A percentile compares a stretch with the other conserved stretches of the same genome.
Conservation (phyloP, 495 filamentous ascomycete species). For the Niebla homalea region DNA sequence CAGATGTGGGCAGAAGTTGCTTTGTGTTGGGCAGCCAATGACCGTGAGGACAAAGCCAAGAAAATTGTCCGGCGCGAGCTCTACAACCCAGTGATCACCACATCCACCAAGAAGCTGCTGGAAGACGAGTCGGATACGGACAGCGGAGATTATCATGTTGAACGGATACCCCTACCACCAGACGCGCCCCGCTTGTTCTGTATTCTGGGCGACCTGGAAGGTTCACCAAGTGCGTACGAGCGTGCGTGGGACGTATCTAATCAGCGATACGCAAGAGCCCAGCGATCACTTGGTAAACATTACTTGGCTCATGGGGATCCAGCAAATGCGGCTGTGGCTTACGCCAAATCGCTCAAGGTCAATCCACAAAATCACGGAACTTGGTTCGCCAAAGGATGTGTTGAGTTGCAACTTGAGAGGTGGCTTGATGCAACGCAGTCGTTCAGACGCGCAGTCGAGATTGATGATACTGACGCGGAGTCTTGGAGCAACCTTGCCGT, state of each 20-base stretch:
- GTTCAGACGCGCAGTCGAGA: slow-evolving; percentile 63
- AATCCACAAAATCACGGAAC: slow-evolving; percentile 68
- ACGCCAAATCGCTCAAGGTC: slow-evolving; percentile 57
- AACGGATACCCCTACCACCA: slow-evolving; percentile 53
- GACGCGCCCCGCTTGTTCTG: slow-evolving; percentile 85
- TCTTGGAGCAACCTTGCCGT: slow-evolving; percentile 92
- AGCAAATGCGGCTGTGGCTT: slow-evolving; percentile 61
- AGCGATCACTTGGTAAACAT: slow-evolving; percentile 71
- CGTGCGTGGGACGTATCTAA: slow-evolving; percentile 81
- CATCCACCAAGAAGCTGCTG: slow-evolving; percentile 14
- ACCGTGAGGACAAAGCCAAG: slow-evolving; percentile 72
- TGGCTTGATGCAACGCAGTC: slow-evolving; percentile 78
- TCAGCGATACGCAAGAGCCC: slow-evolving; percentile 68
- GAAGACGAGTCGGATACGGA: slow-evolving; percentile 37
- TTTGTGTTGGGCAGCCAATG: slow-evolving; percentile 69
- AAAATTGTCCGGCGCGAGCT: slow-evolving; percentile 63
- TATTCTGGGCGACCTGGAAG: slow-evolving; percentile 83
- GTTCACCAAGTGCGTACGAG: slow-evolving; percentile 52
- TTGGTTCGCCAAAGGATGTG: slow-evolving; percentile 87
- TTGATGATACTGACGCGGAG: slow-evolving; percentile 79
- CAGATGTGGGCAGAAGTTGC: slow-evolving; percentile 94
- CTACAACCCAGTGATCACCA: slow-evolving; percentile 28
- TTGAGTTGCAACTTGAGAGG: slow-evolving; percentile 58
- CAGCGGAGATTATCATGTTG: slow-evolving; percentile 26
- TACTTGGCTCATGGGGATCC: slow-evolving; percentile 52